phyloP scores from a whole-genome alignment of 1,139 yeast genomes.

The Protomyces arabidopsidicola region DNA sequence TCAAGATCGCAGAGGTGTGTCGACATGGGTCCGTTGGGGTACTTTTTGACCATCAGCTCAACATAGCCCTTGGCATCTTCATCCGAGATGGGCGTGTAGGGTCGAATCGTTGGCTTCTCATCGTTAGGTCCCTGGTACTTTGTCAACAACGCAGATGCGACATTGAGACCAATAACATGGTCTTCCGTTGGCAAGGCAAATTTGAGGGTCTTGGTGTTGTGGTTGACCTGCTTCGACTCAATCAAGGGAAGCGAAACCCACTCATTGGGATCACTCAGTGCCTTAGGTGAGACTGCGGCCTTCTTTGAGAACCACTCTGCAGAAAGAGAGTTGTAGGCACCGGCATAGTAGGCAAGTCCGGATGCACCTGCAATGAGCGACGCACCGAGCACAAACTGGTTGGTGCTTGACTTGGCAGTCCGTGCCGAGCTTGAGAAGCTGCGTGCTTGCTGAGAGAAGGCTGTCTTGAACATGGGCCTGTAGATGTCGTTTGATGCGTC shows the following conservation, averaged over 20 bases:
- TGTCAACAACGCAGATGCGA: constrained; percentile 76
- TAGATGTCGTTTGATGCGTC: not conserved
- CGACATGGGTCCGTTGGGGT: constrained; percentile 80
- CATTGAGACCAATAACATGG: constrained; percentile 68
- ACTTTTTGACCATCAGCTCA: constrained; percentile 77
- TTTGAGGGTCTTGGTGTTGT: constrained; percentile 53
- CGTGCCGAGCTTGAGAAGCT: not conserved
- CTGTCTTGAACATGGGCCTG: not conserved
- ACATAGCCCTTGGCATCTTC: constrained; percentile 65
- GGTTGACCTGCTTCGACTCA: constrained; percentile 53
- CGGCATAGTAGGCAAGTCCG: constrained; percentile 5
- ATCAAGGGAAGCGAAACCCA: constrained; percentile 79
- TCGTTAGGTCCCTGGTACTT: constrained; percentile 70
- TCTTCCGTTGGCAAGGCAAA: constrained; percentile 68
- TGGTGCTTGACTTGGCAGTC: not conserved
- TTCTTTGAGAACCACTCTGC: constrained; percentile 19
- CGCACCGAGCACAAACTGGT: not conserved
- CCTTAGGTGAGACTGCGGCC: constrained; percentile 20
- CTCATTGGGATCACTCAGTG: constrained; percentile 36
- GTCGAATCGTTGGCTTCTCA: constrained; percentile 88
- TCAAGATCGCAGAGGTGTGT: constrained; percentile 66
- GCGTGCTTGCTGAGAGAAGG: not conserved
- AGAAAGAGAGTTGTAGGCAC: constrained; percentile 12
- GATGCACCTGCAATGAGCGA: constrained; percentile 10
- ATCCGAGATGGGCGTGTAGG: constrained; percentile 88